Evolutionary conservation across 2,329 filamentous ascomycete genomes (phyloP), one percentile per base, ranked within the genome.

Genomic region (Alternaria triticimaculans): DNA sequence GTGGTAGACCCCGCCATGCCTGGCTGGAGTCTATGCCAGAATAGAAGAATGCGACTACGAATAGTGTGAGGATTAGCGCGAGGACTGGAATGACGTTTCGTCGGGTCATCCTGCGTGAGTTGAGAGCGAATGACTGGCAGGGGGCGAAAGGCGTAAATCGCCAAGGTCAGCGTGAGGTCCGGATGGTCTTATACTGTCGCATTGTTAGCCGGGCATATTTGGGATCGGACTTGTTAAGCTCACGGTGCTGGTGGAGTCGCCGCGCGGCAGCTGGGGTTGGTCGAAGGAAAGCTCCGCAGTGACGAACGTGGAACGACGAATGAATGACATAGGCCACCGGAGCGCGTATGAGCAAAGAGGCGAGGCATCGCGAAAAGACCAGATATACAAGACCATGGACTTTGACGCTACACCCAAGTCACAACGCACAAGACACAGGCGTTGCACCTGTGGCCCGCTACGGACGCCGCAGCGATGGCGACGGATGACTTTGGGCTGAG

Each of bases 1-100:
- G 80, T 21, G 82, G 82, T 23, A 83, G 54, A 2, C 72, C 71
- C 30, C 70, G 74, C 79, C 80, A 82, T 65, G 78, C 74, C 49
- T 79, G 73, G 45, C 73, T 75, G 14, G 71, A 67, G 18, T 73
- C 68, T 20, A 71, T 66, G 56, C 69, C 75, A 28, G 80, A 78
- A 63, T 81, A 81, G 59, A 83, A 74, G 68, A 83, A 80, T 60
- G 81, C 71, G 61, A 82, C 70, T 46, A 82, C 72, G 53, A 80
- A 67, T 30, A 74, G 46, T 41, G 72, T 65, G n/a, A 71, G 62
- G 20, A 66, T 62, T 14, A 77, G 58, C 46, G 76, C 76, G 43
- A 80, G 67, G 37, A 80, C 60, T 2, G 79, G 77, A 23, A 77
- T 62, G 46, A 73, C 64, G 44, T 70, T 77, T 58, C 71, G 68